Evolutionary conservation across 2,329 filamentous ascomycete species (phyloP), one percentile per base, ranked within the genome.

Genomic region (Pseudofabraea citricarpa): DNA sequence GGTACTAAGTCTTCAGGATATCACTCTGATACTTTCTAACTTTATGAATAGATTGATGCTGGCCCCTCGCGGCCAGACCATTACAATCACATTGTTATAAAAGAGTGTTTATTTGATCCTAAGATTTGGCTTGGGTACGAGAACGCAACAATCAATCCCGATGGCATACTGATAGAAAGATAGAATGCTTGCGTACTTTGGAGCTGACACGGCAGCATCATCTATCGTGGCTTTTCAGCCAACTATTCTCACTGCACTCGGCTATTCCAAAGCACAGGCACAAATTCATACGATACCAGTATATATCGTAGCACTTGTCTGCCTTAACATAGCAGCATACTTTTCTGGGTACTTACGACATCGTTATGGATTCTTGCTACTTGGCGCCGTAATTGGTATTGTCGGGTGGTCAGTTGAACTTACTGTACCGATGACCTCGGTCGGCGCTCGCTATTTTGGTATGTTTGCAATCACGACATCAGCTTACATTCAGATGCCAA

Each of bases 361-460:
- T 12, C 27, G 27, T 15, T 31, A n/a, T 31, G 13, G 13, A 12
- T 31, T 31, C 9, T 6, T 31, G 13, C 13, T 31, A 4, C 13
- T 7, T 2, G 27, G 27, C 6, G 13, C 16, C 6, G 2, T 31
- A 5, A 12, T 12, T 15, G 13, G 13, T 12, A 31, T 31, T 7
- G 27, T 12, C 27, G 27, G 27, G 13, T 31, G 27, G 27, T 6
- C 27, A 12, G 16, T 31, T 5, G 27, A 31, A 31, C 10, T 31
- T n/a, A 15, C 10, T 7, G 27, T 31, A 12, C 27, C 27, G 27
- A 31, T n/a, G 13, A n/a, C 32, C 13, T 29, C 20, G n/a, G 15
- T 36, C 15, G n/a, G n/a, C n/a, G n/a, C n/a, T n/a, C 32, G 40
- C 21, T 42, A 42, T 18, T 29, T 36, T 18, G 31, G 31, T 26